Conservation (phyloP, 139 green algal genomes). For the Spirogloea muscicola region DNA sequence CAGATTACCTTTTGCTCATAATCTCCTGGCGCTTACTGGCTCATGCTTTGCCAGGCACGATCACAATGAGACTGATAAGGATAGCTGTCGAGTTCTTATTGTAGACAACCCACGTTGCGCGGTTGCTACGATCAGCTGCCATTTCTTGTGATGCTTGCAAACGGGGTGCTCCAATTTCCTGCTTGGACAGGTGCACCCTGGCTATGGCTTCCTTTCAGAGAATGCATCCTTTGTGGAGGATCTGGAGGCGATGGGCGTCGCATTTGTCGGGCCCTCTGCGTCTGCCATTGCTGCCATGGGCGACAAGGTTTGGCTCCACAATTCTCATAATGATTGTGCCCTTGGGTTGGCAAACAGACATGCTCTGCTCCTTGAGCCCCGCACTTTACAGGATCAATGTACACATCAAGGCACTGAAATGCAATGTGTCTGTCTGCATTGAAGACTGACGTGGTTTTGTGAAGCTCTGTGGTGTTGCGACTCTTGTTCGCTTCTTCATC, state of each 20-base stretch:
- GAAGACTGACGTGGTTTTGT: no score
- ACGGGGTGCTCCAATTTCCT: not conserved
- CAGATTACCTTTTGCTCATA: constrained; percentile 7
- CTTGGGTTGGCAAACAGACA: no score
- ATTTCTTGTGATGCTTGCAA: not conserved
- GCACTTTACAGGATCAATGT: no score
- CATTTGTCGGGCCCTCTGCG: constrained; percentile 49
- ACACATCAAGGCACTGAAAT: no score
- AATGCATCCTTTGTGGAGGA: constrained; percentile 79
- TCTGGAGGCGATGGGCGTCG: constrained; percentile 63
- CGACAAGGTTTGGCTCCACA: constrained; percentile 54
- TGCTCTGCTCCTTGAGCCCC: no score
- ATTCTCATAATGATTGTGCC: no score
- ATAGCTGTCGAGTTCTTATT: not conserved
- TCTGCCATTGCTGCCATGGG: constrained; percentile 53
- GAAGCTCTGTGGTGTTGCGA: no score
- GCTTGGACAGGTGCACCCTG: constrained; percentile 80
- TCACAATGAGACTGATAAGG: not conserved
- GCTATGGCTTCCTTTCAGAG: constrained; percentile 71
- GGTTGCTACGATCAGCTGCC: not conserved
- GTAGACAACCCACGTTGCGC: not conserved
- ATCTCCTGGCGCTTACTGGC: not conserved
- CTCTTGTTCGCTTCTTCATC: no score
- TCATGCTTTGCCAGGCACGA: not conserved
- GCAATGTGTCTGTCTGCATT: no score